Evolutionary conservation across 257 asterid genomes (phyloP).

Genomic region (Solanum phureja): DNA sequence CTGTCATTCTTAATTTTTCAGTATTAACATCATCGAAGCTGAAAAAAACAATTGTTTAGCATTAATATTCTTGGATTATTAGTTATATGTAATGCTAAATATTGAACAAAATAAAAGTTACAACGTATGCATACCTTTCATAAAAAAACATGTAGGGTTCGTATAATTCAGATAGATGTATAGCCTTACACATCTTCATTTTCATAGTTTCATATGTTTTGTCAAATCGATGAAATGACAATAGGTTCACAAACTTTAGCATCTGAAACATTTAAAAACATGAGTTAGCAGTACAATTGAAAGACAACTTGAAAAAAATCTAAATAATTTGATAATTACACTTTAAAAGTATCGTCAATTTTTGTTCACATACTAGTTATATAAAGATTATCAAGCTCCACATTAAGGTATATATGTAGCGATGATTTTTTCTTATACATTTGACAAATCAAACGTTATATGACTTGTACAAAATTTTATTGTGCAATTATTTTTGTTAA

Average conservation of each 20-base stretch:
- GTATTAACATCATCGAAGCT: slow-evolving; percentile 55
- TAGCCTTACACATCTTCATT: slow-evolving; percentile 13
- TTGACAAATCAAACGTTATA: too few relatives aligned
- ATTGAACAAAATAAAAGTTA: neutral
- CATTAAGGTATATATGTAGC: too few relatives aligned
- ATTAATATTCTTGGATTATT: neutral
- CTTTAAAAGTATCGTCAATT: too few relatives aligned
- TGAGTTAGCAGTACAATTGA: neutral
- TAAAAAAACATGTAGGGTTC: slow-evolving; percentile 36
- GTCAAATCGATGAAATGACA: slow-evolving; percentile 23
- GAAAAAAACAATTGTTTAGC: neutral
- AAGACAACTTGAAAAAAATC: neutral
- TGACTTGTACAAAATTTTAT: too few relatives aligned
- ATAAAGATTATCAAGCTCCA: neutral
- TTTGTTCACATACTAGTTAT: neutral
- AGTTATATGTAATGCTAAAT: neutral
- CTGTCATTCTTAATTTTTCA: slow-evolving; percentile 22
- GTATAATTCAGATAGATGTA: slow-evolving; percentile 31
- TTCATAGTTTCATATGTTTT: slow-evolving; percentile 6
- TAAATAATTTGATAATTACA: too few relatives aligned
- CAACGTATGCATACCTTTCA: slow-evolving; percentile 31
- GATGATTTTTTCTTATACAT: too few relatives aligned
- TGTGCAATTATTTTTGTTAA: neutral
- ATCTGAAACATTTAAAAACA: neutral
- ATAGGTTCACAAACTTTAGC: neutral